Percentiles rank a stretch among this genome's conserved stretches.
Evolutionary conservation across 805 yeast genomes (phyloP).

Genomic region (Jamesozyma piceae): DNA sequence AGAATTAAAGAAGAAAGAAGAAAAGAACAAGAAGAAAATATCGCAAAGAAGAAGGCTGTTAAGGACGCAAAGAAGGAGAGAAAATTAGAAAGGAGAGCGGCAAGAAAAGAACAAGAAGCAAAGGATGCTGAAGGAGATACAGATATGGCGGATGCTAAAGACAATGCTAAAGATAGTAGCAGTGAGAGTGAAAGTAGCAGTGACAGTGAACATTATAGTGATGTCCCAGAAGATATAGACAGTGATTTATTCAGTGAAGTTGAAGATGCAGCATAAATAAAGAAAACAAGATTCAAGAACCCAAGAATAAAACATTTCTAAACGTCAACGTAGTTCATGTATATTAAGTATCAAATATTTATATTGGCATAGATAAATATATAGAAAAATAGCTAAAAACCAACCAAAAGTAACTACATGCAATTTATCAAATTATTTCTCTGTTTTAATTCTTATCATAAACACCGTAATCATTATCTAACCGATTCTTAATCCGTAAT

Average conservation of each 20-base stretch:
- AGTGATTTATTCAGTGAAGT: conserved; percentile 40
- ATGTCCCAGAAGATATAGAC: conserved; percentile 38
- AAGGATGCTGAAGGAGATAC: conserved; percentile 22
- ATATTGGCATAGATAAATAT: not conserved
- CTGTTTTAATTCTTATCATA: not conserved
- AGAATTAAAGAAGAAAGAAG: conserved; percentile 62
- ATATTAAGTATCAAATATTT: not conserved
- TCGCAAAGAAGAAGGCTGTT: conserved; percentile 62
- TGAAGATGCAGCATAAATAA: conserved; percentile 17
- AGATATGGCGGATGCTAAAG: conserved; percentile 7
- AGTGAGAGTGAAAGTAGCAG: conserved; percentile 28
- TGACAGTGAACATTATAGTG: conserved; percentile 30
- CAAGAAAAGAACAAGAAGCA: conserved; percentile 23
- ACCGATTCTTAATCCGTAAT: conserved; percentile 6
- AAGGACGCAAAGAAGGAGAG: conserved; percentile 67
- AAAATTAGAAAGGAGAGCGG: conserved; percentile 44
- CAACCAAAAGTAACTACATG: not conserved
- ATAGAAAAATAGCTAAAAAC: too few species aligned
- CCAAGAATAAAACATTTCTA: too few species aligned
- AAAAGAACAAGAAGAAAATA: conserved; percentile 69
- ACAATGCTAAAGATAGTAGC: conserved; percentile 19
- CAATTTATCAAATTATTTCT: too few species aligned
- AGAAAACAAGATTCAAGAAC: too few species aligned
- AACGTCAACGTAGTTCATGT: not conserved
- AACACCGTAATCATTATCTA: conserved; percentile 8